phyloP scores from a whole-genome alignment of 371 early-diverging fungal species.

The Mucor circinelloides region DNA sequence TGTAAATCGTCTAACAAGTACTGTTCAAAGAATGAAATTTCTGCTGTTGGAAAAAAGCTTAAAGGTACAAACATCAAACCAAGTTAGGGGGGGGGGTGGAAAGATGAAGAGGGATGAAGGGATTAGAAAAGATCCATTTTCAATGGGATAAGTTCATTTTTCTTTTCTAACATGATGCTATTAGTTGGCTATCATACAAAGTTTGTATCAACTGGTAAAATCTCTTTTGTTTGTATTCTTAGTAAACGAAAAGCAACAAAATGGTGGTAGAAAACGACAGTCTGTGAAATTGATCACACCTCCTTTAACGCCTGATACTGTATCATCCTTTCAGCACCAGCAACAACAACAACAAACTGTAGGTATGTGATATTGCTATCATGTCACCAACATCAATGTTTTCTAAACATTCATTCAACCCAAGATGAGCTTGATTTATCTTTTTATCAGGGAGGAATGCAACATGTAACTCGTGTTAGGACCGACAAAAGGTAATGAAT shows the following conservation, averaged over 20 bases:
- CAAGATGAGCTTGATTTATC: not conserved
- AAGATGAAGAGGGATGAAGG: not conserved
- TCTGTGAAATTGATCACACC: slow-evolving; percentile 6
- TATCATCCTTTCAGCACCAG: not conserved
- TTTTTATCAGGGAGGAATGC: slow-evolving; percentile 11
- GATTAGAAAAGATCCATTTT: not conserved
- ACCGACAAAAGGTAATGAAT: not conserved
- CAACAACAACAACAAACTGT: not conserved
- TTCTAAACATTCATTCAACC: not conserved
- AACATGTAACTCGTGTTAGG: not conserved
- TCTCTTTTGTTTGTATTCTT: slow-evolving; percentile 5
- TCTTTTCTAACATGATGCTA: not conserved
- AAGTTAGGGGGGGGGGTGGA: not conserved
- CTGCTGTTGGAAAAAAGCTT: not conserved
- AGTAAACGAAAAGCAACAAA: not conserved
- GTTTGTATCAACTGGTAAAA: slow-evolving; percentile 10
- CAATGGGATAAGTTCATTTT: not conserved
- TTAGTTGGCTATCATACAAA: slow-evolving; percentile 2
- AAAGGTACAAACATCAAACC: slow-evolving; percentile 2
- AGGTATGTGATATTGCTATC: not conserved
- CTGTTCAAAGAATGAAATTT: slow-evolving; percentile 10
- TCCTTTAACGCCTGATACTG: slow-evolving; percentile 5
- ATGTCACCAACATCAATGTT: not conserved
- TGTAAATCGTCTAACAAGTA: not conserved
- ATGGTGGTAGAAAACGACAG: not conserved